These are phyloP conservation scores for Brasilioporus rufonigricans DNA, from an alignment of 768 basidiomycete genomes.

Conservation along the genomic window DNA sequence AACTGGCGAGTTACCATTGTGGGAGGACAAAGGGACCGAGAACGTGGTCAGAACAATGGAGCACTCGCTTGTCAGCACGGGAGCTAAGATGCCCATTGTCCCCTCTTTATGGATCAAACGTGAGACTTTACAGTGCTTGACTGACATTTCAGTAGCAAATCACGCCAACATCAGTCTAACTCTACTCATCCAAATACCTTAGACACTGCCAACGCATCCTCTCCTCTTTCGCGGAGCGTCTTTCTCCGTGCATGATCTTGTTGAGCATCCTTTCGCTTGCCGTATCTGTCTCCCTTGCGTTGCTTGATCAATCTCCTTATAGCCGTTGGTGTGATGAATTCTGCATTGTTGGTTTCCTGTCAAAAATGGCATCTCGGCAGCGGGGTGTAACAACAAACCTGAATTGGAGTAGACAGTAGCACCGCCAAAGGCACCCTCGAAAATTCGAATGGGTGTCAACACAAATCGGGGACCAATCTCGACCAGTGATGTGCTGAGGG, in stretches of 20 bases:
- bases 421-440: slow-evolving; percentile 95
- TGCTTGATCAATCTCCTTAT: slow-evolving; percentile 67
- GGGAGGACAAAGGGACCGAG: slow-evolving; percentile 26
- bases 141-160: neutral
- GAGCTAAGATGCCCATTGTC: slow-evolving; percentile 17
- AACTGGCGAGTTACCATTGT: slow-evolving; percentile 24
- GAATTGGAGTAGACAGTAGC: slow-evolving; percentile 95
- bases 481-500: slow-evolving; percentile 82
- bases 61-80: slow-evolving; percentile 16
- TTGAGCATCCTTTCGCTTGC: slow-evolving; percentile 75
- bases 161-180: neutral
- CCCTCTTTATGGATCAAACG: neutral
- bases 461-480: slow-evolving; percentile 99
- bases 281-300: slow-evolving; percentile 80
- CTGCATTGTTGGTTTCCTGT: slow-evolving; percentile 38
- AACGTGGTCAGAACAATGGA: slow-evolving; percentile 32
- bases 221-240: slow-evolving; percentile 58
- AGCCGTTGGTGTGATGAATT: slow-evolving; percentile 89
- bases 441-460: slow-evolving; percentile 94
- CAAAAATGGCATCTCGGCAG: neutral
- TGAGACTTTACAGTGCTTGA: neutral
- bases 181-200: slow-evolving; percentile 81
- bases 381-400: slow-evolving; percentile 46
- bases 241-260: slow-evolving; percentile 62
- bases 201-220: slow-evolving; percentile 78